Conservation (phyloP, 768 basidiomycete genomes). For the Mycena kentingensis region DNA sequence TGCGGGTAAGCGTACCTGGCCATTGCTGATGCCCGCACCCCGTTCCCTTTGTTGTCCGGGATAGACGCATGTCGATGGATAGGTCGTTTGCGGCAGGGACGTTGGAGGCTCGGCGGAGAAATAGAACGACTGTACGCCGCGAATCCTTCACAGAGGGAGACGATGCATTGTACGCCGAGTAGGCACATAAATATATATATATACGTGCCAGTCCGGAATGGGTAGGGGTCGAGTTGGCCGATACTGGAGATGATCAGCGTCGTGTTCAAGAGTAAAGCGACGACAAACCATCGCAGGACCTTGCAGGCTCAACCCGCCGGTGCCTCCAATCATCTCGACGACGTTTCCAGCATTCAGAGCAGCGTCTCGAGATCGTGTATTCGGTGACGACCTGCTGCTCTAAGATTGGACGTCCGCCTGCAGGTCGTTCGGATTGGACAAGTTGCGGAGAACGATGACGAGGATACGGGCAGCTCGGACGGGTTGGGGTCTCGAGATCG, state of each 20-base stretch:
- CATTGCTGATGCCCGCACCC: too few relatives aligned
- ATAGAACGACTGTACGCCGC: conserved; percentile 74
- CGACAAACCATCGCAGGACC: conserved; percentile 81
- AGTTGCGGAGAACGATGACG: too few relatives aligned
- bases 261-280: background rate
- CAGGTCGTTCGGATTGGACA: too few relatives aligned
- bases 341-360: conserved; percentile 85
- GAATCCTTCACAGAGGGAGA: conserved; percentile 85
- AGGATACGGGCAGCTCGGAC: too few relatives aligned
- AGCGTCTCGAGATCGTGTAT: conserved; percentile 66
- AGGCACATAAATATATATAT: too few relatives aligned
- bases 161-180: conserved; percentile 84
- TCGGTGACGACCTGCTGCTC: conserved; percentile 41
- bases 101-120: conserved; percentile 66
- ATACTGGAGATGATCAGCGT: conserved; percentile 56
- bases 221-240: conserved; percentile 93
- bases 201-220: conserved; percentile 93
- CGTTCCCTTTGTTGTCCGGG: too few relatives aligned
- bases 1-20: conserved; percentile 53
- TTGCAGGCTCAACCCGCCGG: conserved; percentile 70
- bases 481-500: conserved; percentile 57
- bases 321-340: conserved; percentile 80
- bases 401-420: conserved; percentile 77
- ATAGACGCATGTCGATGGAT: conserved; percentile 66
- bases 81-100: conserved; percentile 64